phyloP scores from a whole-genome alignment of 805 yeast species.

The Kodamaea hsintzibuensis region DNA sequence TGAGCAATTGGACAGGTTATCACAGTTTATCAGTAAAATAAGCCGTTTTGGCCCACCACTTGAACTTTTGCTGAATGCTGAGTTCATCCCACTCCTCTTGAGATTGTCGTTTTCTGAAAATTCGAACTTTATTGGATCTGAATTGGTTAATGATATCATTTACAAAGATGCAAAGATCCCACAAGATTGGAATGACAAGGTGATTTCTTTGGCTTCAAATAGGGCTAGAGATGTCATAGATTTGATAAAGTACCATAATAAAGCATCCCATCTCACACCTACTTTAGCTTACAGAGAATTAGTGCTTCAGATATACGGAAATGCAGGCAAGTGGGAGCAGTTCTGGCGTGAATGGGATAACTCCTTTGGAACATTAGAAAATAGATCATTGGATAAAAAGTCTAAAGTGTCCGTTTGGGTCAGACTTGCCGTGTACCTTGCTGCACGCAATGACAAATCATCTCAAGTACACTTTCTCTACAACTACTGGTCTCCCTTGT shows the following conservation, averaged over 20 bases:
- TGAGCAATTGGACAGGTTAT: slow-evolving; percentile 21
- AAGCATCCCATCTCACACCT: slow-evolving; percentile 7
- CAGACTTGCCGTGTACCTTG: slow-evolving; percentile 34
- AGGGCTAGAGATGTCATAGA: slow-evolving; percentile 31
- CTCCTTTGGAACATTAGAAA: slow-evolving; percentile 10
- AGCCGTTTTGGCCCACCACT: slow-evolving; percentile 22
- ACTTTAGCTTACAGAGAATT: slow-evolving; percentile 31
- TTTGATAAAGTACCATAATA: slow-evolving; percentile 24
- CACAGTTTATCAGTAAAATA: slow-evolving; percentile 29
- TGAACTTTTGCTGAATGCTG: slow-evolving; percentile 8
- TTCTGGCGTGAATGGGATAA: slow-evolving; percentile 44
- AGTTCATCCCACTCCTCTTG: slow-evolving; percentile 38
- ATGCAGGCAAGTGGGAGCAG: slow-evolving; percentile 35
- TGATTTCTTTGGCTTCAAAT: slow-evolving; percentile 23
- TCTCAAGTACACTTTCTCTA: slow-evolving; percentile 31
- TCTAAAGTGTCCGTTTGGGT: slow-evolving; percentile 26
- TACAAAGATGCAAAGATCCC: slow-evolving; percentile 15
- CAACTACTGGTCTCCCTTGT: slow-evolving; percentile 27
- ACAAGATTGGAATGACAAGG: not conserved
- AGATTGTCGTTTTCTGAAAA: slow-evolving; percentile 23
- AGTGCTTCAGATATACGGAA: slow-evolving; percentile 38
- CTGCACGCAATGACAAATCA: slow-evolving; percentile 24
- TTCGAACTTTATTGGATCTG: slow-evolving; percentile 22
- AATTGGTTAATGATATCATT: slow-evolving; percentile 25
- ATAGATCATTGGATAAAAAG: slow-evolving; percentile 1